phyloP scores from a whole-genome alignment of 2,329 filamentous ascomycete genomes.

The Chaetothyriales sp. region DNA sequence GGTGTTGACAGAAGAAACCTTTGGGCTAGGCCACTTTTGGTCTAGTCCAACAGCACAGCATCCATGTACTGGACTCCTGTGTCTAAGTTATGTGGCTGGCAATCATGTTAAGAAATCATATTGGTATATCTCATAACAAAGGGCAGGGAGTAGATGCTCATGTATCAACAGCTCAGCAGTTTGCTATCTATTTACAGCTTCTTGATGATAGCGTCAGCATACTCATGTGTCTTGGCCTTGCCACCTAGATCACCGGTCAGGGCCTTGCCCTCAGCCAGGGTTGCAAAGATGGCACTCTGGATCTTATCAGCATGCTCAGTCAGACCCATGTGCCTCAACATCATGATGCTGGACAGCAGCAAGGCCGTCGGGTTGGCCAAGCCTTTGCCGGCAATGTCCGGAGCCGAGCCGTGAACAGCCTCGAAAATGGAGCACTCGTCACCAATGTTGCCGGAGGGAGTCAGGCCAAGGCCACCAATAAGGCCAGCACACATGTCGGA shows the following conservation, averaged over 20 bases:
- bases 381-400: conserved; percentile 89
- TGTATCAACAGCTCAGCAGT: neutral
- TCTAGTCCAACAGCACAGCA: neutral
- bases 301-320: conserved; percentile 71
- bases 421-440: conserved; percentile 99
- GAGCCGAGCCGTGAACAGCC: conserved; percentile 94
- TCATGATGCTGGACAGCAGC: conserved; percentile 95
- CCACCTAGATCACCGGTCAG: conserved; percentile 93
- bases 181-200: conserved; percentile 26
- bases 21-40: neutral
- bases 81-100: too few relatives aligned
- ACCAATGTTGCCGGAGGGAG: conserved; percentile 96
- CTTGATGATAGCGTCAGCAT: conserved; percentile 78
- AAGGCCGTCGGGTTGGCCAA: conserved; percentile 96
- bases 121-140: neutral
- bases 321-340: conserved; percentile 96
- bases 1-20: neutral
- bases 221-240: conserved; percentile 91
- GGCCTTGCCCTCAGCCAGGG: conserved; percentile 84
- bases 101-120: neutral
- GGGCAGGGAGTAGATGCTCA: neutral
- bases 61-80: too few relatives aligned
- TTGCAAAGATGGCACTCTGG: conserved; percentile 88
- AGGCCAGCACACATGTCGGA: conserved; percentile 99
- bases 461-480: conserved; percentile 93